phyloP scores from a whole-genome alignment of 1,139 yeast genomes.

The Sugiyamaella sp. region DNA sequence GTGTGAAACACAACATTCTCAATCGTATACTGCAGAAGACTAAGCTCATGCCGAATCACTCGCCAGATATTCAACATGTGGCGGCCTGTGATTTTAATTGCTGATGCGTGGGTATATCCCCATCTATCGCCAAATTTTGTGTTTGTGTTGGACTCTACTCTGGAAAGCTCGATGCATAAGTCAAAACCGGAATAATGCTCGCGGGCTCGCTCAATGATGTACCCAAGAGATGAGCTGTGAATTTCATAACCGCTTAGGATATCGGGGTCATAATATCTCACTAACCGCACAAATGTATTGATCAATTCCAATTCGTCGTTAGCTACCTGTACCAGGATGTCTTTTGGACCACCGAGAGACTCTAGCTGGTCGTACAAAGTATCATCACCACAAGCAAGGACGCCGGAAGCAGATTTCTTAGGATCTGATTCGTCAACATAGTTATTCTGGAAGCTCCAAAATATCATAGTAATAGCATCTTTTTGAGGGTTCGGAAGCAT shows the following conservation, averaged over 20 bases:
- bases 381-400: conserved; percentile 30
- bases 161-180: conserved; percentile 53
- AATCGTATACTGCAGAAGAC: conserved; percentile 67
- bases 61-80: conserved; percentile 89
- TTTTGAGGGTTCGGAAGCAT: conserved; percentile 65
- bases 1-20: conserved; percentile 76
- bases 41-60: conserved; percentile 61
- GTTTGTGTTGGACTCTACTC: conserved; percentile 37
- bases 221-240: conserved; percentile 87
- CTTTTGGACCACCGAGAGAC: conserved; percentile 19
- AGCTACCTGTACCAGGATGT: conserved; percentile 38
- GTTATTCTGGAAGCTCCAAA: conserved; percentile 53
- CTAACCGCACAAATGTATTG: conserved; percentile 55
- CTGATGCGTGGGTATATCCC: conserved; percentile 82
- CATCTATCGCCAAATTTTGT: conserved; percentile 68
- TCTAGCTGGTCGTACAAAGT: conserved; percentile 21
- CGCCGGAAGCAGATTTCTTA: conserved; percentile 31
- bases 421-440: conserved; percentile 23
- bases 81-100: conserved; percentile 70
- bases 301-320: conserved; percentile 61
- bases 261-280: conserved; percentile 78
- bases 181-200: conserved; percentile 52
- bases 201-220: conserved; percentile 65
- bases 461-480: conserved; percentile 61
- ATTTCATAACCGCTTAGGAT: conserved; percentile 84